Percentiles rank a stretch among this genome's conserved stretches.
Conservation (phyloP, 768 basidiomycete genomes). For the Chlorophyllum brunneum region DNA sequence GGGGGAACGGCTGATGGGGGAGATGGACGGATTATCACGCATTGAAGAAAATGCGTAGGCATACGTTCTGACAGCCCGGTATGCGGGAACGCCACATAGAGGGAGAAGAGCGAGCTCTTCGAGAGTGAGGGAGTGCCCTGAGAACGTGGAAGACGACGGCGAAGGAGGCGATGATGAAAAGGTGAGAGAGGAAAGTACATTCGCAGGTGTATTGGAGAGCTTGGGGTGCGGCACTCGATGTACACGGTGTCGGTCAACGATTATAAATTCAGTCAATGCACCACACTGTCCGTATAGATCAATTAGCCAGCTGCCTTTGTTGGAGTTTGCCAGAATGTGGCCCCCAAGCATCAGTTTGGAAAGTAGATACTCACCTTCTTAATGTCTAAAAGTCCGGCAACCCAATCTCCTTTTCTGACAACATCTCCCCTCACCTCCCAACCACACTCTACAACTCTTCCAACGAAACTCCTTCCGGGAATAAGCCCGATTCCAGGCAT, state of each 20-base stretch:
- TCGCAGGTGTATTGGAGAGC: constrained; percentile 1
- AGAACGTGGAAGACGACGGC: constrained; percentile 21
- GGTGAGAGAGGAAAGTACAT: not conserved
- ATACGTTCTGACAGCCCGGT: constrained; percentile 75
- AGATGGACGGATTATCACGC: constrained; percentile 11
- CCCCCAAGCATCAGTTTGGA: too few species aligned
- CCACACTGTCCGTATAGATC: constrained; percentile 53
- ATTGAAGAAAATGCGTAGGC: constrained; percentile 39
- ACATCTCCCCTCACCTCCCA: constrained; percentile 72
- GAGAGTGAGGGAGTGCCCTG: constrained; percentile 33
- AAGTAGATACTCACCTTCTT: constrained; percentile 74
- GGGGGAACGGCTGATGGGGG: not conserved
- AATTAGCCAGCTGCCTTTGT: not conserved
- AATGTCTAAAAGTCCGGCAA: constrained; percentile 75
- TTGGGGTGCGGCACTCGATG: constrained; percentile 67
- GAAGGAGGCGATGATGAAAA: constrained; percentile 15
- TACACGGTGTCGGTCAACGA: constrained; percentile 75
- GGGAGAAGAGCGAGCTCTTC: constrained; percentile 82
- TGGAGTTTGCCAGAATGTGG: too few species aligned
- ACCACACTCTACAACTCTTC: constrained; percentile 77
- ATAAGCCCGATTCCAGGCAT: constrained; percentile 64
- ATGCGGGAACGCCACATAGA: constrained; percentile 74
- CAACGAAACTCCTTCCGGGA: constrained; percentile 85
- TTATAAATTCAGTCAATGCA: constrained; percentile 84
- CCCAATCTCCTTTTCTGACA: constrained; percentile 79